Evolutionary conservation across 495 filamentous ascomycete genomes (phyloP), one percentile per base, ranked within the genome.

Genomic region (Emericellopsis terricola): DNA sequence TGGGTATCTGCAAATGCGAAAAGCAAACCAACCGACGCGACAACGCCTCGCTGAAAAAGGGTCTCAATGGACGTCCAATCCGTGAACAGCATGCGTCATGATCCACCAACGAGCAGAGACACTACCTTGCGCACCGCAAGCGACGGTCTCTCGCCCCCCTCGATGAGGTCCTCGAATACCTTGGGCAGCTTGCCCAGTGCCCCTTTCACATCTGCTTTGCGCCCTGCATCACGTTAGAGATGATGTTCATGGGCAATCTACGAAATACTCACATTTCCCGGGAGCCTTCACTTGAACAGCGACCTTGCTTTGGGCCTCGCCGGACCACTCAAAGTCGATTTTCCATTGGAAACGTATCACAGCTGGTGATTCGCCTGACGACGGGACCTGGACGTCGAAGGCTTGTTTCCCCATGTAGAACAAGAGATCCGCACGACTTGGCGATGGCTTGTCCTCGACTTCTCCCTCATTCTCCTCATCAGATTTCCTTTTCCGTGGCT

Each of bases 311-410:
- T 64, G 56, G 4, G 69, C 69, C 46, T 77, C 69, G 4, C 72
- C 72, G 0, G 68, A 70, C 69, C 69, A 74, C 43, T 75, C 70
- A 48, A 77, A 73, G 9, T 50, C 44, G 26, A 75, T 68, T 19
- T 43, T 46, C 72, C 72, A 77, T 46, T 53, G 49, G 11, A 71
- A 48, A n/a, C 63, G 53, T 21, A 60, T 34, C 37, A 34, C 45
- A 10, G 55, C 23, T 28, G 33, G 20, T 3, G 33, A 27, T 14
- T 21, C 50, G 10, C 32, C 31, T 18, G 50, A 44, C 13, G 17
- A 40, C 1, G 56, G 47, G 1, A 65, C 30, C 21, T 58, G 42
- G 10, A 61, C 38, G 15, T 64, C 63, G 33, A 65, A 45, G 8
- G 40, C 46, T 20, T 55, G 59, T 20, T 53, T 48, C 24, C 57